These are phyloP conservation scores for Kregervanrija fluxuum DNA, from an alignment of 805 yeast genomes.

Conservation along the genomic window DNA sequence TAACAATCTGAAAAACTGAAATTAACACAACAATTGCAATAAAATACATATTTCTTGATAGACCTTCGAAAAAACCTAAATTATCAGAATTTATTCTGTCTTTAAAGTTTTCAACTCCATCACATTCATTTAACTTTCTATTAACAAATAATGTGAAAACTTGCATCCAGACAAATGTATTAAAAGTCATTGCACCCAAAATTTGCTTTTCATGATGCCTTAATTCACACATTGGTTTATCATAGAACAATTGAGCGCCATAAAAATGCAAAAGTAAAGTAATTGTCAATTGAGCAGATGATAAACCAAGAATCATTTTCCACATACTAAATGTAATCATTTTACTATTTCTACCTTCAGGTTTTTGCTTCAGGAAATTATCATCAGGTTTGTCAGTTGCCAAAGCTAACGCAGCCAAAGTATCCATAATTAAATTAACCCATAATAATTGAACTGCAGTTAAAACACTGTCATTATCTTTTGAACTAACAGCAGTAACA, in stretches of 20 bases:
- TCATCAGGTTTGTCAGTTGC: constrained; percentile 97
- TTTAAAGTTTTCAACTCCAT: constrained; percentile 48
- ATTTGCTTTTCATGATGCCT: constrained; percentile 44
- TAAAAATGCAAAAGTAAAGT: constrained; percentile 80
- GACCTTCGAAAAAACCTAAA: constrained; percentile 76
- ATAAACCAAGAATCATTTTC: constrained; percentile 95
- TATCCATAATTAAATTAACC: constrained; percentile 98
- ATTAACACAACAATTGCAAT: constrained; percentile 63
- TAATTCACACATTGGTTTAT: constrained; percentile 12
- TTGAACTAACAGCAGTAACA: constrained; percentile 83
- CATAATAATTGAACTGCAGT: constrained; percentile 96
- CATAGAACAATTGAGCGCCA: constrained; percentile 56
- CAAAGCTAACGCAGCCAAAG: constrained; percentile 92
- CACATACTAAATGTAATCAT: constrained; percentile 90
- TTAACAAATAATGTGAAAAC: constrained; percentile 89
- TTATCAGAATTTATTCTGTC: constrained; percentile 57
- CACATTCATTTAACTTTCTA: constrained; percentile 77
- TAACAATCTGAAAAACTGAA: constrained; percentile 77
- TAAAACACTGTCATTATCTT: constrained; percentile 75
- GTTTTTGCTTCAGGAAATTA: constrained; percentile 67
- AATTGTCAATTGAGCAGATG: constrained; percentile 66
- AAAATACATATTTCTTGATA: constrained; percentile 79
- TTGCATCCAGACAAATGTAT: constrained; percentile 96
- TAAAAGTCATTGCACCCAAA: constrained; percentile 82
- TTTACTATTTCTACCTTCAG: constrained; percentile 73